Evolutionary conservation across 805 yeast genomes (phyloP).

Genomic region (Saccharomyces paradoxus): DNA sequence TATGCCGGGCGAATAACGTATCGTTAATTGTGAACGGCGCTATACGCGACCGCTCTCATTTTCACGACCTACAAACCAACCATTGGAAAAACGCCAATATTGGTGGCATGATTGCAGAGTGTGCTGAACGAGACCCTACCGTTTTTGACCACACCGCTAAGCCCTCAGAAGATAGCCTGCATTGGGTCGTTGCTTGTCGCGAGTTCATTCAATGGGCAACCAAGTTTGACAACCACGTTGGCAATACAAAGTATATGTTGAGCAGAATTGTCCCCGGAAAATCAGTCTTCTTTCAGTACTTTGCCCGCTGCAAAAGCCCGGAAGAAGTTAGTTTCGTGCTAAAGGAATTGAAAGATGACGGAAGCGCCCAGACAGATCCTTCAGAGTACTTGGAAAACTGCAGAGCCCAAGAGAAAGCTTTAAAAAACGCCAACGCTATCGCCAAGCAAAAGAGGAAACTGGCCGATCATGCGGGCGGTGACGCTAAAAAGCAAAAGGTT

Average conservation of each 20-base stretch:
- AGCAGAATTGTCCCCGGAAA: conserved; percentile 75
- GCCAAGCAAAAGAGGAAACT: conserved; percentile 6
- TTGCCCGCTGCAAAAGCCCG: conserved; percentile 48
- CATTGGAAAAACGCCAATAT: conserved; percentile 43
- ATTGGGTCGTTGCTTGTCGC: conserved; percentile 47
- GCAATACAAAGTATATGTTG: conserved; percentile 76
- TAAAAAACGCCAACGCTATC: conserved; percentile 6
- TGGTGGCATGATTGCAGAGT: conserved; percentile 93
- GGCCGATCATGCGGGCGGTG: background rate
- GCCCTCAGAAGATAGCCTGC: conserved; percentile 26
- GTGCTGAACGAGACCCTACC: conserved; percentile 81
- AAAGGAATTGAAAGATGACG: conserved; percentile 13
- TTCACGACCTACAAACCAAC: conserved; percentile 39
- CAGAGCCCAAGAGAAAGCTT: conserved; percentile 10
- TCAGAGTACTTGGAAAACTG: conserved; percentile 10
- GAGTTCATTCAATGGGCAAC: conserved; percentile 51
- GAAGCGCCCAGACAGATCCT: conserved; percentile 17
- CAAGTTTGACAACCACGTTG: conserved; percentile 49
- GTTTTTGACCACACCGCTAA: conserved; percentile 40
- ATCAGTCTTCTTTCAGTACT: conserved; percentile 45
- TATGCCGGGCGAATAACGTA: conserved; percentile 55
- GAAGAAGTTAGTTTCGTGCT: conserved; percentile 37
- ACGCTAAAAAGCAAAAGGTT: conserved; percentile 1
- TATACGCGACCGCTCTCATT: conserved; percentile 48
- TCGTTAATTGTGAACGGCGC: conserved; percentile 80